Evolutionary conservation across 306 rosid genomes (phyloP), one percentile per base, ranked within the genome.

Genomic region (Dalbergia oliveri): DNA sequence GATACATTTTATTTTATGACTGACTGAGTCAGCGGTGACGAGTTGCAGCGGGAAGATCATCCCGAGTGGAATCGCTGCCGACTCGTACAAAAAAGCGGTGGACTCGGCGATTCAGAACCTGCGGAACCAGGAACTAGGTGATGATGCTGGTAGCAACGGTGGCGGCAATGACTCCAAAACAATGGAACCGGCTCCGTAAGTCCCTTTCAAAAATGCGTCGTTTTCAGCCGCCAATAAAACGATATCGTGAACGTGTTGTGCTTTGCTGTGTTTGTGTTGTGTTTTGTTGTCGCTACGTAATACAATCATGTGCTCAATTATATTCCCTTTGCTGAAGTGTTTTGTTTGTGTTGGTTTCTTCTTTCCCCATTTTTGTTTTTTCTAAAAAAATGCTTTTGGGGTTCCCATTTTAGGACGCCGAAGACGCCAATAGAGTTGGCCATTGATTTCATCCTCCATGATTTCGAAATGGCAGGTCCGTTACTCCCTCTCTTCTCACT

Each of bases 391-490:
- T 14, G 8, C 18, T 5, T 34, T 84, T 74, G 11, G 14, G 73
- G 13, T 74, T 76, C 56, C 44, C 54, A 70, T 61, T 75, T 58
- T 60, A 92, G 97, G 72, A 83, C 82, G 60, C 93, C 90, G 44
- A 85, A 86, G 85, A 89, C 97, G 60, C 97, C 97, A 1, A 86
- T 92, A 41, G 99, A 94, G 41, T 87, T 88, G 47, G 99, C 99
- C 69, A 88, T 94, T 84, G 97, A 94, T 82, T 94, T 94, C 76
- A 86, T 89, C 41, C 88, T 94, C 6, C 99, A 94, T 75, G 99
- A 94, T 88, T 94, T 94, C 64, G 99, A 94, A 89, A 94, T 94
- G 99, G 94, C 99, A 81, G 99, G 99, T 69, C 72, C 56, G 62
- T 69, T 47, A 11, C 2, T 14, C 5, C n/a, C 14, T 11, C 0